phyloP scores from a whole-genome alignment of 2,329 filamentous ascomycete species.

The Colletotrichum falcatum region DNA sequence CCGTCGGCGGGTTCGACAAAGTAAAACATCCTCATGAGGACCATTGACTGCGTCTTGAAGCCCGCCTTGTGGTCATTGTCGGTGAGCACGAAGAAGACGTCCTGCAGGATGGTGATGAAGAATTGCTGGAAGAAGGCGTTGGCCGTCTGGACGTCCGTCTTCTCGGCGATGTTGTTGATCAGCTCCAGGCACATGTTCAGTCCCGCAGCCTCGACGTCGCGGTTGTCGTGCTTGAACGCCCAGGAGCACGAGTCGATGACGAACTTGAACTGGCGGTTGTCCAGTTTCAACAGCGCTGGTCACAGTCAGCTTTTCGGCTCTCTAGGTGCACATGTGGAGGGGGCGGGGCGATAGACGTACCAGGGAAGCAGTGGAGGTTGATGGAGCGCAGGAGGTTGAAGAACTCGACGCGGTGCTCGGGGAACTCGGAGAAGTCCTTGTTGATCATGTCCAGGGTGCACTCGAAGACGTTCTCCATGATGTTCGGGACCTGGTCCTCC shows the following conservation, averaged over 20 bases:
- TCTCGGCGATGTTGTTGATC: constrained; percentile 95
- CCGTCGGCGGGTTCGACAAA: constrained; percentile 82
- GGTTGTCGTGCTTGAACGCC: constrained; percentile 99
- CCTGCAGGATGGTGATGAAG: constrained; percentile 94
- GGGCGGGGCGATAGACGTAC: constrained; percentile 49
- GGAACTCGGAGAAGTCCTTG: constrained; percentile 99
- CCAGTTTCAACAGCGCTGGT: constrained; percentile 88
- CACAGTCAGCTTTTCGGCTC: constrained; percentile 30
- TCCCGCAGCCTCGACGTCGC: constrained; percentile 95
- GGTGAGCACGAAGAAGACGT: constrained; percentile 97
- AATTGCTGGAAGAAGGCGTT: constrained; percentile 99
- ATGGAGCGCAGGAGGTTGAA: constrained; percentile 97
- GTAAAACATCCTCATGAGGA: constrained; percentile 96
- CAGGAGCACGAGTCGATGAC: constrained; percentile 99
- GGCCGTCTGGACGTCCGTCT: constrained; percentile 82
- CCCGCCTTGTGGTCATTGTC: constrained; percentile 99
- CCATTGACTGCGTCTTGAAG: constrained; percentile 96
- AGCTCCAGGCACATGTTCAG: constrained; percentile 98
- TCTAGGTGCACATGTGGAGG: background rate
- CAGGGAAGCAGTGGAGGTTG: constrained; percentile 96
- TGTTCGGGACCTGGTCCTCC: constrained; percentile 97
- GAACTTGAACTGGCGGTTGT: constrained; percentile 98
- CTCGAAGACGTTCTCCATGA: constrained; percentile 99
- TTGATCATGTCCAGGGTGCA: constrained; percentile 99
- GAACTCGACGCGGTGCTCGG: constrained; percentile 98